Evolutionary conservation across 2,329 filamentous ascomycete species (phyloP).

Genomic region (Clonostachys solani): DNA sequence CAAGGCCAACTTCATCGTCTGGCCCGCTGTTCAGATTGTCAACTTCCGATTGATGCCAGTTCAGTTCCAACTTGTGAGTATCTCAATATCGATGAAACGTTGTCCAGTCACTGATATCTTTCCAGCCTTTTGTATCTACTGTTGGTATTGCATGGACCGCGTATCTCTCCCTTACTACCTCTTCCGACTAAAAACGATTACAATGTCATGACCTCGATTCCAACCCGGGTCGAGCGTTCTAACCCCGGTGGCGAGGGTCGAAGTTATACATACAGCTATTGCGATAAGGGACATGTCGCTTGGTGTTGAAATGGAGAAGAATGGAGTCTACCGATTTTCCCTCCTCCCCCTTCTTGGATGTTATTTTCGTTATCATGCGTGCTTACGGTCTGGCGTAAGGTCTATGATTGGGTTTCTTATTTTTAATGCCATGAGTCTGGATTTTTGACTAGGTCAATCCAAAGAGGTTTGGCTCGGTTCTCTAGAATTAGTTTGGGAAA

Average conservation of each 20-base stretch:
- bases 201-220: neutral
- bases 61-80: constrained; percentile 89
- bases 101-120: neutral
- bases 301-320: too few species aligned
- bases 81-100: neutral
- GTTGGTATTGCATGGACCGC: constrained; percentile 97
- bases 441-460: too few species aligned
- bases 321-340: too few species aligned
- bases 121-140: constrained; percentile 88
- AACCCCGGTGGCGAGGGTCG: neutral
- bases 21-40: constrained; percentile 93
- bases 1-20: constrained; percentile 93
- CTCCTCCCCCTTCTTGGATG: too few species aligned
- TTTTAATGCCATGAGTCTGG: too few species aligned
- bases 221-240: neutral
- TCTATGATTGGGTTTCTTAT: too few species aligned
- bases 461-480: too few species aligned
- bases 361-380: too few species aligned
- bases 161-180: constrained; percentile 89
- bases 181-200: constrained; percentile 58
- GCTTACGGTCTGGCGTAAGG: too few species aligned
- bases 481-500: too few species aligned
- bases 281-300: neutral
- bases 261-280: neutral
- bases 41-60: constrained; percentile 96